Evolutionary conservation across 164 flowering plant genomes (phyloP).

Genomic region (Buxus sempervirens): DNA sequence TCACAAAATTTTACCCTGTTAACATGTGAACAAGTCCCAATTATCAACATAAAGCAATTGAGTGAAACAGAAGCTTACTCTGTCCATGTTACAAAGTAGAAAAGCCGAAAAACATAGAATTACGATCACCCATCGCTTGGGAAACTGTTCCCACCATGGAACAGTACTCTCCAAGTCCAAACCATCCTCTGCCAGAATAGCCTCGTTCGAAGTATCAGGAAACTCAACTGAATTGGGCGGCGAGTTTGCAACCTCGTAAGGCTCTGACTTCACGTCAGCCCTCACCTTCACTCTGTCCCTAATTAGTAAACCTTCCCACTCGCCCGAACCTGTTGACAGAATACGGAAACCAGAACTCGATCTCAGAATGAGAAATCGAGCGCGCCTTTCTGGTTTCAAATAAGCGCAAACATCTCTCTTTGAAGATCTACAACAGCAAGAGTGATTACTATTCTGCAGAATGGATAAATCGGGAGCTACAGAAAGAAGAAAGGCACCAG

Average conservation of each 20-base stretch:
- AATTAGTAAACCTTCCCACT: slow-evolving; percentile 12
- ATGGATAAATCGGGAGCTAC: slow-evolving; percentile 18
- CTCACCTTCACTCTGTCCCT: slow-evolving; percentile 28
- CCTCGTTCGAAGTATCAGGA: slow-evolving; percentile 22
- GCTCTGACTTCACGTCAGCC: slow-evolving; percentile 63
- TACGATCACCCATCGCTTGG: slow-evolving; percentile 92
- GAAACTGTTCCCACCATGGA: slow-evolving; percentile 80
- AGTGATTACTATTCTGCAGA: slow-evolving; percentile 7
- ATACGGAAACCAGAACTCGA: slow-evolving; percentile 16
- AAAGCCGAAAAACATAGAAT: slow-evolving; percentile 86
- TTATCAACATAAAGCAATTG: background rate
- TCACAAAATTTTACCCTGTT: background rate
- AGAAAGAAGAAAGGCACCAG: slow-evolving; percentile 40
- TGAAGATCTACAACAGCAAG: slow-evolving; percentile 8
- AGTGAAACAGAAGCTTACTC: slow-evolving; percentile 45
- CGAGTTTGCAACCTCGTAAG: slow-evolving; percentile 33
- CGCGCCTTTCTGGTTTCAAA: background rate
- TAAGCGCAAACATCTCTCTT: slow-evolving; percentile 7
- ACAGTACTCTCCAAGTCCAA: slow-evolving; percentile 8
- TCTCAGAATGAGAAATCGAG: slow-evolving; percentile 10
- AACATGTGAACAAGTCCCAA: background rate
- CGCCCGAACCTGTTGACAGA: slow-evolving; percentile 12
- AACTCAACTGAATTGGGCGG: slow-evolving; percentile 35
- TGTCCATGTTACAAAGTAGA: slow-evolving; percentile 93
- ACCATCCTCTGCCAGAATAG: slow-evolving; percentile 25